Percentiles rank a stretch among this genome's conserved stretches.
Conservation (phyloP, 2,329 filamentous ascomycete genomes). For the Pseudogymnoascus sp. region DNA sequence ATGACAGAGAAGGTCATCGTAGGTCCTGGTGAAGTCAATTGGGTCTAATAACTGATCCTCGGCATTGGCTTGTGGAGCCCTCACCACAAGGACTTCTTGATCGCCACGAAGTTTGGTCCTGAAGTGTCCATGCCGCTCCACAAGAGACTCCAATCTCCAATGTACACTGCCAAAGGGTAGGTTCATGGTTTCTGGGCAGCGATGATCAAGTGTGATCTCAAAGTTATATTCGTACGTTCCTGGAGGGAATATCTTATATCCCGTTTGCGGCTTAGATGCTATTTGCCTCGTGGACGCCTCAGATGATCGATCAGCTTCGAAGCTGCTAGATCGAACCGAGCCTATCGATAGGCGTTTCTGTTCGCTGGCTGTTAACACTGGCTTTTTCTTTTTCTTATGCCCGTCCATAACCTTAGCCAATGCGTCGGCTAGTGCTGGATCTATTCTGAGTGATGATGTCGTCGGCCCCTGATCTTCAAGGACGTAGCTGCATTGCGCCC, state of each 20-base stretch:
- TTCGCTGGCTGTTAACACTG: neutral
- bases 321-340: slow-evolving; percentile 58
- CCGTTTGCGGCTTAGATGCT: slow-evolving; percentile 49
- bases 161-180: slow-evolving; percentile 62
- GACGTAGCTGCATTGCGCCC: slow-evolving; percentile 53
- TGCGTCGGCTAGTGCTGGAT: neutral
- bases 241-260: slow-evolving; percentile 58
- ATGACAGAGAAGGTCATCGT: slow-evolving; percentile 60
- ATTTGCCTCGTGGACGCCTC: slow-evolving; percentile 35
- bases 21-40: slow-evolving; percentile 67
- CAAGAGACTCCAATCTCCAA: slow-evolving; percentile 60
- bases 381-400: neutral
- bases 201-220: slow-evolving; percentile 74
- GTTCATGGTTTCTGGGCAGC: slow-evolving; percentile 62
- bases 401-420: neutral
- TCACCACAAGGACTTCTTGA: slow-evolving; percentile 60
- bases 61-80: slow-evolving; percentile 61
- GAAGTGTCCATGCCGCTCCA: slow-evolving; percentile 64
- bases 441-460: slow-evolving; percentile 20
- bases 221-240: slow-evolving; percentile 48
- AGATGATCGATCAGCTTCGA: slow-evolving; percentile 53
- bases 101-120: slow-evolving; percentile 58
- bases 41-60: slow-evolving; percentile 66
- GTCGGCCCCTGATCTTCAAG: slow-evolving; percentile 24
- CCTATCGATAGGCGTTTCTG: slow-evolving; percentile 54